Evolutionary conservation across 2,329 filamentous ascomycete species (phyloP).

Genomic region (Cladophialophora chaetospira): DNA sequence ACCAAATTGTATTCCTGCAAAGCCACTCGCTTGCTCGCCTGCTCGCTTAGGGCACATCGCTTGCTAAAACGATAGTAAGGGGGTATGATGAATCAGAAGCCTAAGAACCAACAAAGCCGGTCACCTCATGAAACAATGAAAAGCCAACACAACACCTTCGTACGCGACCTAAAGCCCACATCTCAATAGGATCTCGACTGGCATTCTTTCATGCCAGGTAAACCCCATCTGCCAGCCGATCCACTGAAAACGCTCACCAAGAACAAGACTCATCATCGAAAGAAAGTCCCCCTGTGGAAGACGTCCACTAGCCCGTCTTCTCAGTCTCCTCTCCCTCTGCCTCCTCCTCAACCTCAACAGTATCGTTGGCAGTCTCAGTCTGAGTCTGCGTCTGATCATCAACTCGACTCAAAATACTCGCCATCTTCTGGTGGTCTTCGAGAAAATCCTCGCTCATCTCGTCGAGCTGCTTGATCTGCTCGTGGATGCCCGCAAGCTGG

Average conservation of each 20-base stretch:
- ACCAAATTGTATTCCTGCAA: too few relatives aligned
- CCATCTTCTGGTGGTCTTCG: constrained; percentile 41
- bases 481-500: constrained; percentile 49
- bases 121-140: too few relatives aligned
- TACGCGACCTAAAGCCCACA: too few relatives aligned
- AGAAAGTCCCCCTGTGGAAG: background rate
- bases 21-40: background rate
- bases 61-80: background rate
- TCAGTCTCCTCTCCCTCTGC: background rate
- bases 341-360: constrained; percentile 1
- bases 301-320: constrained; percentile 7
- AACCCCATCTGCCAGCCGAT: too few relatives aligned
- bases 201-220: too few relatives aligned
- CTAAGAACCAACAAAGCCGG: background rate
- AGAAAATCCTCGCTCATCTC: constrained; percentile 48
- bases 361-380: too few relatives aligned
- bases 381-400: constrained; percentile 19
- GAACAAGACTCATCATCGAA: background rate
- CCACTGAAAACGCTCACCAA: background rate
- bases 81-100: background rate
- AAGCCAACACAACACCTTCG: too few relatives aligned
- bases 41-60: too few relatives aligned
- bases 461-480: constrained; percentile 31
- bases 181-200: too few relatives aligned
- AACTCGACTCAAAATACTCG: constrained; percentile 25